phyloP scores from a whole-genome alignment of 495 filamentous ascomycete genomes.

The Trichocladium antarcticum region DNA sequence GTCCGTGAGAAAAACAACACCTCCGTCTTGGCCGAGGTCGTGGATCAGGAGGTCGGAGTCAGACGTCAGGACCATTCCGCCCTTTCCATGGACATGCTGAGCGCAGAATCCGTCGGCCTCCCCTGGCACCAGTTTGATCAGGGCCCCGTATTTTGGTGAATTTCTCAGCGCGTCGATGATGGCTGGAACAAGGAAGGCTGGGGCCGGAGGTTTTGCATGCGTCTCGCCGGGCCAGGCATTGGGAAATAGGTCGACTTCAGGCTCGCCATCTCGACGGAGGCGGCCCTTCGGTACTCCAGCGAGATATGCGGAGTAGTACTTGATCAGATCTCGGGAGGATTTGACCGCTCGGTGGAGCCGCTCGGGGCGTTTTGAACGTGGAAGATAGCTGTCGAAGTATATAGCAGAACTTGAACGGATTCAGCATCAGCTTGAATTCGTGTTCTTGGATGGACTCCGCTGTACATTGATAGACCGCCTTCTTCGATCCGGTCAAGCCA shows the following conservation, averaged over 20 bases:
- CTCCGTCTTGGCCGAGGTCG: conserved; percentile 46
- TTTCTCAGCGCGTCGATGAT: conserved; percentile 50
- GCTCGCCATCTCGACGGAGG: not conserved
- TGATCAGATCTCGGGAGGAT: conserved; percentile 15
- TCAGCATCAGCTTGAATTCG: conserved; percentile 7
- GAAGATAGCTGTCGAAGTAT: conserved; percentile 71
- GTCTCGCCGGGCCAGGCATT: conserved; percentile 3
- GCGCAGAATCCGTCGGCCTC: conserved; percentile 66
- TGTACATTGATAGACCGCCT: conserved; percentile 48
- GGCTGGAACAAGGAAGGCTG: conserved; percentile 56
- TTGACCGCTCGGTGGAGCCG: conserved; percentile 20
- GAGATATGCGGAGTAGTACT: conserved; percentile 13
- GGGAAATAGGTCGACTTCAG: conserved; percentile 13
- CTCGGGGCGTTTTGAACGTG: conserved; percentile 28
- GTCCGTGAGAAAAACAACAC: conserved; percentile 50
- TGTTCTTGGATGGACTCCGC: not conserved
- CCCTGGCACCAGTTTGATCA: conserved; percentile 50
- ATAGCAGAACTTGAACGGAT: conserved; percentile 40
- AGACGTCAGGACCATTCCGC: conserved; percentile 48
- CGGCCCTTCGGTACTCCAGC: conserved; percentile 12
- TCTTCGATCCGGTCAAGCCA: conserved; percentile 48
- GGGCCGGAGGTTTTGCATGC: conserved; percentile 36
- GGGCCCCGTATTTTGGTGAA: conserved; percentile 34
- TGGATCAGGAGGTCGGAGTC: conserved; percentile 69
- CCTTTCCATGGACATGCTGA: conserved; percentile 37